phyloP scores from a whole-genome alignment of 495 filamentous ascomycete species.

The Amniculicola lignicola region DNA sequence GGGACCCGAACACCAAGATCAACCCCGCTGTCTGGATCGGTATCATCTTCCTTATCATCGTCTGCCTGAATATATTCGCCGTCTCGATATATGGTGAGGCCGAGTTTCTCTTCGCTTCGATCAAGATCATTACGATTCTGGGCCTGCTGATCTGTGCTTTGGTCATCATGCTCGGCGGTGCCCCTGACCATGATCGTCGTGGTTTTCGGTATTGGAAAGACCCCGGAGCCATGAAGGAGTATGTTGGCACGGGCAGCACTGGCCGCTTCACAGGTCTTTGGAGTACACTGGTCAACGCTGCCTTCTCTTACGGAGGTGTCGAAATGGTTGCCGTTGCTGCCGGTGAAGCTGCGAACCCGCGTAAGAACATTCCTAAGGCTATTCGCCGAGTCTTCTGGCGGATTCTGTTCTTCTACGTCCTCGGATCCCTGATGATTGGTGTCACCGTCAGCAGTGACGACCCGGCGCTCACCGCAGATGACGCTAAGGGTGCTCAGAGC shows the following conservation, averaged over 20 bases:
- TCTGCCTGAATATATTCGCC: slow-evolving; percentile 64
- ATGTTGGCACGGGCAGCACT: slow-evolving; percentile 28
- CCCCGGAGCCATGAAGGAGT: slow-evolving; percentile 55
- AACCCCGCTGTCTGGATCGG: slow-evolving; percentile 67
- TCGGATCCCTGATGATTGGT: slow-evolving; percentile 57
- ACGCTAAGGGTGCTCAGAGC: slow-evolving; percentile 56
- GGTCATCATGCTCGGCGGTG: slow-evolving; percentile 64
- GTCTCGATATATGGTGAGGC: slow-evolving; percentile 69
- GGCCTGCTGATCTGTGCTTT: slow-evolving; percentile 52
- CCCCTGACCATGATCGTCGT: slow-evolving; percentile 58
- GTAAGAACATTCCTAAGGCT: slow-evolving; percentile 72
- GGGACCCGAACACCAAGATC: slow-evolving; percentile 56
- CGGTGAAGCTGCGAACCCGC: slow-evolving; percentile 74
- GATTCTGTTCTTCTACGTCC: slow-evolving; percentile 76
- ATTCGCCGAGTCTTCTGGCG: slow-evolving; percentile 81
- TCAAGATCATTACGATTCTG: slow-evolving; percentile 73
- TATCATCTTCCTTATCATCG: slow-evolving; percentile 70
- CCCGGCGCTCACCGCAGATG: slow-evolving; percentile 49
- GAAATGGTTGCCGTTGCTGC: slow-evolving; percentile 73
- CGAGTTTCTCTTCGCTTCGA: slow-evolving; percentile 68
- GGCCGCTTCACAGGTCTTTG: slow-evolving; percentile 42
- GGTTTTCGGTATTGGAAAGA: slow-evolving; percentile 70
- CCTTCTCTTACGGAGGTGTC: slow-evolving; percentile 53
- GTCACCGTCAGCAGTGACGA: slow-evolving; percentile 56
- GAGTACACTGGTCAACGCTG: slow-evolving; percentile 40